Evolutionary conservation across 805 yeast genomes (phyloP).

Genomic region (Komagataella mondaviorum): DNA sequence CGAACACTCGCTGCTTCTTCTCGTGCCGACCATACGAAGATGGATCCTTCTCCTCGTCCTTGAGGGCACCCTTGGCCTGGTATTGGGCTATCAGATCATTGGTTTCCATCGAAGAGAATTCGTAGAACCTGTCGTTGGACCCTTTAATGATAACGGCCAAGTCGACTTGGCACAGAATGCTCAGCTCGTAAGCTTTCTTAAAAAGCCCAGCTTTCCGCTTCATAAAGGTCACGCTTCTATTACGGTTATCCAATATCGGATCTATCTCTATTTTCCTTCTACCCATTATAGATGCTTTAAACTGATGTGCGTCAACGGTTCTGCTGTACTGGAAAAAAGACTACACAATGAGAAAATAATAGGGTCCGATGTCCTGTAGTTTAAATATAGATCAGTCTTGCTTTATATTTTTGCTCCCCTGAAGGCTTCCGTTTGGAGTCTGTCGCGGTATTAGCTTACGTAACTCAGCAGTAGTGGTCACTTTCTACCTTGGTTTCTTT

Average conservation of each 20-base stretch:
- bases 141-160: constrained; percentile 84
- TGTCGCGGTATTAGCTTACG: neutral
- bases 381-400: neutral
- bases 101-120: constrained; percentile 65
- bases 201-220: constrained; percentile 92
- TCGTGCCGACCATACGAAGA: constrained; percentile 51
- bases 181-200: constrained; percentile 73
- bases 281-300: constrained; percentile 45
- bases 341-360: neutral
- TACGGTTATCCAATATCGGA: constrained; percentile 84
- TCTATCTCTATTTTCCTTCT: constrained; percentile 91
- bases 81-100: constrained; percentile 30
- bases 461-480: neutral
- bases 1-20: constrained; percentile 10
- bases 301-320: neutral
- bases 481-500: neutral
- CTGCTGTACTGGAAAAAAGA: neutral
- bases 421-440: neutral
- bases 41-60: constrained; percentile 53
- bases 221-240: constrained; percentile 75
- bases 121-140: constrained; percentile 70
- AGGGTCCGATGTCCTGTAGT: neutral
- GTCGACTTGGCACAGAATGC: constrained; percentile 87
- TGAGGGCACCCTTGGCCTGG: constrained; percentile 7
- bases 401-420: neutral